A percentile compares a stretch with the other conserved stretches of the same genome.
Conservation (phyloP, 1,284 basidiomycete species). For the Trichosporon faecale region DNA sequence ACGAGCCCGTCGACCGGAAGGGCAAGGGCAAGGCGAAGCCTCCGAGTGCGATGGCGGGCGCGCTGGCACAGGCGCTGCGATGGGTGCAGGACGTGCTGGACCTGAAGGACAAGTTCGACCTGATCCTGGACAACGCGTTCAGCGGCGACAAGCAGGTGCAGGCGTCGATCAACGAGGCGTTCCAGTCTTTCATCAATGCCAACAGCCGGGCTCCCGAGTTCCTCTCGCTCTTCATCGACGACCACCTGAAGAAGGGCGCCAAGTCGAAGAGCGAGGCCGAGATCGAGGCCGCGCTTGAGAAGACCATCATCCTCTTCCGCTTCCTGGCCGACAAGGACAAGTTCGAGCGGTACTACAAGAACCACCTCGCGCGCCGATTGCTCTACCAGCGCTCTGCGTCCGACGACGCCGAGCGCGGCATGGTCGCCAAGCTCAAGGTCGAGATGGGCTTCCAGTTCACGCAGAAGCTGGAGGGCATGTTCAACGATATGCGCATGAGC, state of each 20-base stretch:
- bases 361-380: conserved; percentile 88
- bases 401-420: conserved; percentile 95
- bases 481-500: conserved; percentile 93
- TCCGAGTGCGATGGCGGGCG: conserved; percentile 32
- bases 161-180: conserved; percentile 84
- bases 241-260: conserved; percentile 90
- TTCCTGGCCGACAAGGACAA: conserved; percentile 94
- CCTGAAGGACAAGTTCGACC: conserved; percentile 87
- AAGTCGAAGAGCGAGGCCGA: conserved; percentile 97
- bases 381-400: conserved; percentile 82
- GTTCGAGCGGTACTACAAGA: conserved; percentile 98
- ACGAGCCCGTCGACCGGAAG: conserved; percentile 52
- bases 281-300: conserved; percentile 82
- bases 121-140: conserved; percentile 70
- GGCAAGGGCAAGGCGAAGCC: conserved; percentile 62
- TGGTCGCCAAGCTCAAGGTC: conserved; percentile 97
- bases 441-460: conserved; percentile 93
- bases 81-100: conserved; percentile 94
- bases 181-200: conserved; percentile 85
- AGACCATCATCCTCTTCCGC: conserved; percentile 93
- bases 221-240: conserved; percentile 95
- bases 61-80: conserved; percentile 63
- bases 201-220: conserved; percentile 89
- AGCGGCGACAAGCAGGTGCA: conserved; percentile 73
- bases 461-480: conserved; percentile 98